phyloP scores from a whole-genome alignment of 192 early-diverging fungal species.

The Backusella psychrophila region DNA sequence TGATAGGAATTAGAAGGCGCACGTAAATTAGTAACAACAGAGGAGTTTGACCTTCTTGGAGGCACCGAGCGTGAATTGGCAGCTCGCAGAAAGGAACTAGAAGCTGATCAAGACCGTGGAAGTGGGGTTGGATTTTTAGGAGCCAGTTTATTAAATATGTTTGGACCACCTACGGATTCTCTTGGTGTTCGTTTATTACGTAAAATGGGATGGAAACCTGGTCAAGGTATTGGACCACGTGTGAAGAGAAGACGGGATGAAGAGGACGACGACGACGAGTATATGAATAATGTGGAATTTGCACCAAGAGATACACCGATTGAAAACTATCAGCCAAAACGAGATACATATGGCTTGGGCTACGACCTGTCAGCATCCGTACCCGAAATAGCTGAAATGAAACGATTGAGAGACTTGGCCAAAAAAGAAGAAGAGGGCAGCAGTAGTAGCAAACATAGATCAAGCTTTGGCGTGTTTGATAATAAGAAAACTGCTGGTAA shows the following conservation, averaged over 20 bases:
- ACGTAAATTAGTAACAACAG: conserved; percentile 54
- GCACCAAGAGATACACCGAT: conserved; percentile 65
- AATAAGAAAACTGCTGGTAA: conserved; percentile 40
- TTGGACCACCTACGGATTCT: conserved; percentile 62
- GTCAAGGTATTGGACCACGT: conserved; percentile 81
- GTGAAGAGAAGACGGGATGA: conserved; percentile 33
- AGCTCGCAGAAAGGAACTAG: conserved; percentile 41
- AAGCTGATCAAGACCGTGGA: conserved; percentile 43
- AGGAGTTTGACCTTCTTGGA: conserved; percentile 68
- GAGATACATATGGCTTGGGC: conserved; percentile 62
- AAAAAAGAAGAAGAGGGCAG: neutral
- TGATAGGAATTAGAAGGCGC: conserved; percentile 46
- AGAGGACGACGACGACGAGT: conserved; percentile 32
- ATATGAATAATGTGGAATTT: conserved; percentile 53
- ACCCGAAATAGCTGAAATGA: conserved; percentile 51
- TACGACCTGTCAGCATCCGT: conserved; percentile 66
- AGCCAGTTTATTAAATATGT: conserved; percentile 49
- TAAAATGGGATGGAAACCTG: conserved; percentile 87
- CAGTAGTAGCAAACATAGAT: conserved; percentile 22
- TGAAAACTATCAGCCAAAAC: conserved; percentile 48
- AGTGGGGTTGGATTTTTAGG: conserved; percentile 27
- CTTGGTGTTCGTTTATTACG: conserved; percentile 61
- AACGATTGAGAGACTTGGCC: conserved; percentile 36
- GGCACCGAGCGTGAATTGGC: conserved; percentile 60
- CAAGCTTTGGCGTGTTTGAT: conserved; percentile 67